Evolutionary conservation across 768 basidiomycete species (phyloP), one percentile per base, ranked within the genome.

Genomic region (Clitopilus passeckerianus): DNA sequence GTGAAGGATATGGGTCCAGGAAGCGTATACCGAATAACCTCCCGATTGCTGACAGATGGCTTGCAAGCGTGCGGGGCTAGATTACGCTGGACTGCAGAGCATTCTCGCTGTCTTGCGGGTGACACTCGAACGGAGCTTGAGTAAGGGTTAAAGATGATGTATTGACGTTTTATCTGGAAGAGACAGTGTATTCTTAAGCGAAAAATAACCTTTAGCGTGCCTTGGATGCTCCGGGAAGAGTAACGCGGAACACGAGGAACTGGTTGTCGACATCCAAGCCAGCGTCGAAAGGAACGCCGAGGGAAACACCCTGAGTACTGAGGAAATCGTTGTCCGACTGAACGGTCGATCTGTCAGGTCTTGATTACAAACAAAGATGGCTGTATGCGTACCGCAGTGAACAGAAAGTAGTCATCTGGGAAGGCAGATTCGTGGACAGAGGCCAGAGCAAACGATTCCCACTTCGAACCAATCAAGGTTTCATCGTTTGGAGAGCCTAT

Each of bases 341-440:
- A 4, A 44, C 34, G 41, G 8, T 8, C 22, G 6, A 41, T 14
- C 3, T 12, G 24, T 34, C 30, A 30, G 53, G 15, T 30, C 37
- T 37, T 34, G 33, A 43, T 46, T 6, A 41, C 27, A 6, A 6
- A 14, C n/a, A n/a, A 22, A 5, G 34, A 8, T 14, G 6, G 4
- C 35, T 2, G 34, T 10, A 33, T 18, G 73, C 84, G 24, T 66
- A 86, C 85, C 6, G 76, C 80, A 12, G 82, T 82, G 73, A 88
- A 85, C 37, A 89, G 69, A 75, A 89, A 89, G 67, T 80, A 88
- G 64, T 89, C 87, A 61, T 89, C 71, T 0, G 87, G 87, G 69
- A 73, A 78, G 1, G 62, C 68, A 2, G 75, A 68, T 60, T 85
- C 84, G 10, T 75, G 66, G 20, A 78, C 78, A 0, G 86, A 79